phyloP scores from a whole-genome alignment of 306 rosid species.

The Acacia crassicarpa region DNA sequence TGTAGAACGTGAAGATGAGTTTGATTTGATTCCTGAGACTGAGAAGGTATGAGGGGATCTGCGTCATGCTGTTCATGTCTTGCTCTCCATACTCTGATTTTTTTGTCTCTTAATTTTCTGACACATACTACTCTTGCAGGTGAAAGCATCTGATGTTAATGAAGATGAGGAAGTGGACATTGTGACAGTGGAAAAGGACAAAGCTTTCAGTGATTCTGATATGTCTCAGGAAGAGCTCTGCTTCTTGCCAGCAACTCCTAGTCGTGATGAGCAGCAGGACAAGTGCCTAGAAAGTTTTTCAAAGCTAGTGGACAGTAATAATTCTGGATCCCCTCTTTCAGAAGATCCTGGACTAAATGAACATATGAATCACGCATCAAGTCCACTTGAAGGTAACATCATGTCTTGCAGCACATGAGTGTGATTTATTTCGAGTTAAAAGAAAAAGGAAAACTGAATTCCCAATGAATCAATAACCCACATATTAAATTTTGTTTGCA shows the following conservation, averaged over 20 bases:
- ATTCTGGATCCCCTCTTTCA: conserved; percentile 89
- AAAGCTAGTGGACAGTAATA: conserved; percentile 70
- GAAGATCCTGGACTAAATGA: conserved; percentile 87
- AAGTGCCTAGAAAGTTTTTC: conserved; percentile 74
- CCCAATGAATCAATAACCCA: background rate
- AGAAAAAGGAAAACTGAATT: background rate
- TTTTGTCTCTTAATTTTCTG: background rate
- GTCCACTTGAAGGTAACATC: conserved; percentile 77
- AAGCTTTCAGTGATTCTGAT: conserved; percentile 88
- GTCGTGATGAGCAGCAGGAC: conserved; percentile 75
- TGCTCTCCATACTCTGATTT: background rate
- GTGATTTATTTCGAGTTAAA: background rate
- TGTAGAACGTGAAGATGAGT: conserved; percentile 91
- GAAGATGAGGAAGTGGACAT: conserved; percentile 94
- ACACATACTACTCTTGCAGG: conserved; percentile 46
- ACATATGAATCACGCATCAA: conserved; percentile 65
- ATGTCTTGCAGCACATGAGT: background rate
- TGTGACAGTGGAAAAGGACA: conserved; percentile 70
- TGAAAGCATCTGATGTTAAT: conserved; percentile 71
- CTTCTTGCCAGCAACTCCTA: conserved; percentile 86
- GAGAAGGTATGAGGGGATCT: conserved; percentile 64
- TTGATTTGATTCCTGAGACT: conserved; percentile 88
- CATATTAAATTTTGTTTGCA: background rate
- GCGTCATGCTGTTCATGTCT: background rate
- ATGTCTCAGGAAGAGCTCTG: conserved; percentile 86